Percentiles rank a stretch among this genome's conserved stretches.
These are phyloP conservation scores for Leccinum obscurum DNA, from an alignment of 768 basidiomycete genomes.

Conservation along the genomic window DNA sequence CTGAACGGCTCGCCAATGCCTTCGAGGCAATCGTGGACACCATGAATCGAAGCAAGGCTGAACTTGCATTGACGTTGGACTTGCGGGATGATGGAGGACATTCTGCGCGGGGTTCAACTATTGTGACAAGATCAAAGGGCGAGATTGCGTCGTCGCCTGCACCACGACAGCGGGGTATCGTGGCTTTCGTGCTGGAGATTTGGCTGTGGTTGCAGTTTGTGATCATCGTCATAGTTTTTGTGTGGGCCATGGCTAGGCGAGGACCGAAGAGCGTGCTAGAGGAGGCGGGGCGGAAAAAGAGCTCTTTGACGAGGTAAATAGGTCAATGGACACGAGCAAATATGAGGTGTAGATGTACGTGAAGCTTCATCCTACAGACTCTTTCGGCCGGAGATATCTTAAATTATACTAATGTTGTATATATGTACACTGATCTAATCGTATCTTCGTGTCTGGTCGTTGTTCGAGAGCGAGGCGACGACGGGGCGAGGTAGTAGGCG, in stretches of 20 bases:
- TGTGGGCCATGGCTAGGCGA: conserved; percentile 77
- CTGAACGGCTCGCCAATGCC: conserved; percentile 41
- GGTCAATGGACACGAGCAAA: not conserved
- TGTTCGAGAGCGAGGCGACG: too few species aligned
- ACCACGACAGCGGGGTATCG: conserved; percentile 35
- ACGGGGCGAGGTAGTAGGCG: too few species aligned
- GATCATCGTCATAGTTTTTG: conserved; percentile 71
- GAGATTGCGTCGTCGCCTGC: conserved; percentile 11
- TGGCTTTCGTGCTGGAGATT: conserved; percentile 60
- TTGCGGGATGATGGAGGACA: conserved; percentile 8
- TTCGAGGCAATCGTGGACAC: conserved; percentile 50
- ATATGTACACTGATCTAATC: conserved; percentile 18
- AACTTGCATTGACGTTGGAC: conserved; percentile 11
- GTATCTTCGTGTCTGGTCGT: conserved; percentile 3
- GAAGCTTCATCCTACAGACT: not conserved
- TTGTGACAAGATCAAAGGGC: conserved; percentile 4
- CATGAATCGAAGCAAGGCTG: conserved; percentile 29
- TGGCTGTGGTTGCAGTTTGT: conserved; percentile 87
- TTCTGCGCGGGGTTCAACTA: conserved; percentile 2
- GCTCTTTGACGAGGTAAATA: conserved; percentile 13
- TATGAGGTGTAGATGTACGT: conserved; percentile 9
- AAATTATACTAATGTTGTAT: conserved; percentile 27
- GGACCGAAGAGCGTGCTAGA: conserved; percentile 71
- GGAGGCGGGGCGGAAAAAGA: conserved; percentile 39
- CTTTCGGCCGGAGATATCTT: conserved; percentile 16